Evolutionary conservation across 1,284 basidiomycete species (phyloP).

Genomic region (Sporisorium iseilematis-ciliati): DNA sequence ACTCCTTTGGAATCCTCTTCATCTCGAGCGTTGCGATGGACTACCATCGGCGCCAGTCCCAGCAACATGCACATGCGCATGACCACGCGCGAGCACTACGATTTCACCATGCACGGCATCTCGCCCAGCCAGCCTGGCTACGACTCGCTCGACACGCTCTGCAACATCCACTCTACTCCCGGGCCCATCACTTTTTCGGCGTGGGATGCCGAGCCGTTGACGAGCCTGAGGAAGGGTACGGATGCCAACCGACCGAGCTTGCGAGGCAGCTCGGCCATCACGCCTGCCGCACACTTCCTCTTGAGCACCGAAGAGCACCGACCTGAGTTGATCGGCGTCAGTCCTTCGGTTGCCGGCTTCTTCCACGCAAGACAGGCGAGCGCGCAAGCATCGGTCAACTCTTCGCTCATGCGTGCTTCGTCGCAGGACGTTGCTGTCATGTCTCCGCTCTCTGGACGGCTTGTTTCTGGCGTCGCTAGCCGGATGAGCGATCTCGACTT

Average conservation of each 20-base stretch:
- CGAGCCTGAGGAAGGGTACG: conserved; percentile 37
- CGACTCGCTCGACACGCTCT: conserved; percentile 45
- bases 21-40: conserved; percentile 38
- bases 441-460: conserved; percentile 50
- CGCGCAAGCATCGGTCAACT: conserved; percentile 34
- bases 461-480: conserved; percentile 33
- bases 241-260: conserved; percentile 31
- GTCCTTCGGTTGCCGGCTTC: conserved; percentile 46
- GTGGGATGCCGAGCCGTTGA: conserved; percentile 49
- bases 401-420: conserved; percentile 43
- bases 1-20: conserved; percentile 37
- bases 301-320: conserved; percentile 33
- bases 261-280: conserved; percentile 22
- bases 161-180: conserved; percentile 47
- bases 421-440: conserved; percentile 45
- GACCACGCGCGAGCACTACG: conserved; percentile 63
- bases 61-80: conserved; percentile 50
- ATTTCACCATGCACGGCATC: conserved; percentile 61
- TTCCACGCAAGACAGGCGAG: conserved; percentile 46
- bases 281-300: conserved; percentile 42
- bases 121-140: conserved; percentile 47
- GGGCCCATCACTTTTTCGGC: conserved; percentile 49
- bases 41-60: conserved; percentile 43
- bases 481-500: conserved; percentile 53
- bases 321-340: conserved; percentile 50